Percentiles rank a stretch among this genome's conserved stretches.
These are phyloP conservation scores for Irpex sp. DNA, from an alignment of 1,284 basidiomycete genomes.

Conservation along the genomic window DNA sequence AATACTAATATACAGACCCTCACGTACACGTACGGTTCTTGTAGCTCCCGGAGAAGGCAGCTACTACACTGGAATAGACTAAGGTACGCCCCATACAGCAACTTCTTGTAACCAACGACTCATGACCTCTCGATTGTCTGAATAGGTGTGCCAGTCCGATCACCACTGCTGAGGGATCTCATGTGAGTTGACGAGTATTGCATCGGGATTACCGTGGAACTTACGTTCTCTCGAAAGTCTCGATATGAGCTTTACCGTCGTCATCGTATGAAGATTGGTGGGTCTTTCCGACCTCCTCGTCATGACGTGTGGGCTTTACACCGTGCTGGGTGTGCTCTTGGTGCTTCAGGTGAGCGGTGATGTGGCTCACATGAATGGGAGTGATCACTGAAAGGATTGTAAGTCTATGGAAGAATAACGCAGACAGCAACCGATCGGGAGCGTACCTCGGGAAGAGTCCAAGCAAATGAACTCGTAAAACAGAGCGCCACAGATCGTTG, in stretches of 20 bases:
- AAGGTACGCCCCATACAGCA: neutral
- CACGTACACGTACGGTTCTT: neutral
- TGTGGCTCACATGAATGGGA: slow-evolving; percentile 18
- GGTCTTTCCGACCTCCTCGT: neutral
- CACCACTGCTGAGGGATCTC: neutral
- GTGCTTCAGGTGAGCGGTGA: slow-evolving; percentile 24
- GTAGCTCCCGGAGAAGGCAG: neutral
- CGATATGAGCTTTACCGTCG: slow-evolving; percentile 16
- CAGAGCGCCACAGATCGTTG: slow-evolving; percentile 48
- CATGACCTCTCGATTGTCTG: neutral
- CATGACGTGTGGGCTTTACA: slow-evolving; percentile 6
- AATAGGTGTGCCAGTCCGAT: neutral
- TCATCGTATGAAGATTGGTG: slow-evolving; percentile 4
- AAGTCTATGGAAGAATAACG: neutral
- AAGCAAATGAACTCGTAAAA: slow-evolving; percentile 56
- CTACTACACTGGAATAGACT: neutral
- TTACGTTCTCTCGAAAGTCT: slow-evolving; percentile 16
- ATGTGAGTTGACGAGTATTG: neutral
- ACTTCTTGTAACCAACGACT: neutral
- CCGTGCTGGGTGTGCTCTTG: slow-evolving; percentile 20
- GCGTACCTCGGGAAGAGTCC: slow-evolving; percentile 47
- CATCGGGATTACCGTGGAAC: neutral
- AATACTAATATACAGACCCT: neutral
- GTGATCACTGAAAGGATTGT: slow-evolving; percentile 12
- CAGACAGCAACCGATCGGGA: neutral